These are phyloP conservation scores for Diaporthe sp. DNA, from an alignment of 2,329 filamentous ascomycete species.

Conservation along the genomic window DNA sequence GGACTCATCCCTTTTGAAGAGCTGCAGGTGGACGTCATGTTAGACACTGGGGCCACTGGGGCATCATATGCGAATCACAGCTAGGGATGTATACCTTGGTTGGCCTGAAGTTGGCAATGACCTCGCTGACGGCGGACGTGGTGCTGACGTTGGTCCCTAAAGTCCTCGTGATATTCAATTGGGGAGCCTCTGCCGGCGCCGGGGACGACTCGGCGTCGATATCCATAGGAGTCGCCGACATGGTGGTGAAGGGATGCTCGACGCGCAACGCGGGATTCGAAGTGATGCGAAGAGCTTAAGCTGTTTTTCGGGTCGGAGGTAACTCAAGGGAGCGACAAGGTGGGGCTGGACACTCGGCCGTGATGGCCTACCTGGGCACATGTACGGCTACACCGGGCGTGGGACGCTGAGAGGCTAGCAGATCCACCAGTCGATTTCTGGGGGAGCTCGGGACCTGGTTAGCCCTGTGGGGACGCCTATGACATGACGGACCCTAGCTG, in stretches of 20 bases:
- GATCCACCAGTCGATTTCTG: background rate
- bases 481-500: slow-evolving; percentile 25
- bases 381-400: background rate
- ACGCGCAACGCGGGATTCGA: background rate
- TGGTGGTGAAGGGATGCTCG: slow-evolving; percentile 45
- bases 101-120: slow-evolving; percentile 83
- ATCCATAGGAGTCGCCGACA: slow-evolving; percentile 71
- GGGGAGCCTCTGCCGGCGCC: slow-evolving; percentile 51
- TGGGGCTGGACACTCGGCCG: background rate
- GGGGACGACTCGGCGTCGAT: slow-evolving; percentile 62
- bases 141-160: slow-evolving; percentile 57
- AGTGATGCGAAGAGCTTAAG: slow-evolving; percentile 2
- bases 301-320: slow-evolving; percentile 7
- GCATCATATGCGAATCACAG: background rate
- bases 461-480: slow-evolving; percentile 16
- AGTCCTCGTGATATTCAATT: slow-evolving; percentile 65
- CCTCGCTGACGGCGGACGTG: slow-evolving; percentile 80
- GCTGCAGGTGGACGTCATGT: slow-evolving; percentile 52
- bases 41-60: background rate
- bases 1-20: slow-evolving; percentile 71
- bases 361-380: background rate
- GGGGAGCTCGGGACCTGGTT: slow-evolving; percentile 18
- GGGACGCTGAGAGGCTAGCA: background rate
- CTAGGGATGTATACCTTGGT: slow-evolving; percentile 74
- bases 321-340: background rate